Base-by-base conservation (phyloP, 2,329 filamentous ascomycete genomes). In the Graphilbum ipis-grandicollis region DNA sequence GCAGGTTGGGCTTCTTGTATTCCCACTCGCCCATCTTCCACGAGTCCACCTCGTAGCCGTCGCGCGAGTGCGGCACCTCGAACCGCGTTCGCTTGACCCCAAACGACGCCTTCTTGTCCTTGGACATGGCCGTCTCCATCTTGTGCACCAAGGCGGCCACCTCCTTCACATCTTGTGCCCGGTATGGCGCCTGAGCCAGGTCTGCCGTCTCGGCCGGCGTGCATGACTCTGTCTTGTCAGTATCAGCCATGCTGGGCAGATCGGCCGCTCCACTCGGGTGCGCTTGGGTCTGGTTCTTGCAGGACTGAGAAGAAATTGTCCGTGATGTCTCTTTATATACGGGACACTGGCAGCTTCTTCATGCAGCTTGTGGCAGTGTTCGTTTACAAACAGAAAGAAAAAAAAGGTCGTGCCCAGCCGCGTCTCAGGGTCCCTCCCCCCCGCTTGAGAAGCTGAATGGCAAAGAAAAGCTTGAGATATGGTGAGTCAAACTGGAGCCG, bases 1-100 rank as follows among this genome's bases (percentile, higher is more conserved):
- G 90, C 10, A 98, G 68, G 46, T 84, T 71, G 14, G 61, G 60
- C 47, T 78, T 79, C 62, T 96, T 96, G 68, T 96, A 98, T 50
- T 96, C 88, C 79, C 79, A 93, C 46, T 98, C 90, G 48, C 80
- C 75, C 57, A 96, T 79, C 46, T 79, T 78, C 90, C 90, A 98
- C 3, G 88, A 94, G 52, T 90, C 75, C 39, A 96, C 82, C 6
- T 61, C 63, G 45, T 83, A 70, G 19, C 70, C 64, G 40, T 75
- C 64, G 18, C 68, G 64, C 6, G 76, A 82, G 14, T 60, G 58
- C 31, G 62, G 57, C 17, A 96, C 70, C 2, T 63, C 48, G 52
- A 83, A 98, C 4, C 71, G 79, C n/a, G 71, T 74, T 60, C 85
- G 92, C 56, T 79, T 90, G 59, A 79, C 79, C 15, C 70, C 76